Percentiles rank a stretch among this genome's conserved stretches.
Conservation (phyloP, 73 alveolate genomes). For the Stentor coeruleus region DNA sequence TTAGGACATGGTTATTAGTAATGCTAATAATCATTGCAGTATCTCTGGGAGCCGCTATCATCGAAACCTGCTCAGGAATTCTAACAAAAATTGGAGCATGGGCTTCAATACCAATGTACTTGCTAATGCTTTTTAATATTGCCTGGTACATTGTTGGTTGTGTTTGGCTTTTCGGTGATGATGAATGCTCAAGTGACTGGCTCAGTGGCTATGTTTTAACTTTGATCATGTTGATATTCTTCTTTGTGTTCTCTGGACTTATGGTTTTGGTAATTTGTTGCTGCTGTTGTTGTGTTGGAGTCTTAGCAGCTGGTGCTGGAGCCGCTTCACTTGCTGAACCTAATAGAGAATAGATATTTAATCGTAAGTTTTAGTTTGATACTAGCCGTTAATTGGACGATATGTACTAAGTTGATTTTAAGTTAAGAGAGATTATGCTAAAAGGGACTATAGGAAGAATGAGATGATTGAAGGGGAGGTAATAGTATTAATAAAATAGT, state of each 20-base stretch:
- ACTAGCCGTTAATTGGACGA: no score
- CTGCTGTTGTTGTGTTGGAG: background rate
- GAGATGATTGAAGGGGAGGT: background rate
- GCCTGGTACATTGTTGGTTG: background rate
- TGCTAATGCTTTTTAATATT: no score
- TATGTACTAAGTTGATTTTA: background rate
- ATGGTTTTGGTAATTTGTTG: background rate
- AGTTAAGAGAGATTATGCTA: background rate
- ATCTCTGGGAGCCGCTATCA: no score
- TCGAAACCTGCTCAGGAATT: no score
- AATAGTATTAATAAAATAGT: no score
- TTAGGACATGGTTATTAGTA: background rate
- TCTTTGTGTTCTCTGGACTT: background rate
- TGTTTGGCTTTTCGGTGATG: constrained; percentile 8
- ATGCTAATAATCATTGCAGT: no score
- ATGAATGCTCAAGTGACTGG: background rate
- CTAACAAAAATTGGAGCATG: background rate
- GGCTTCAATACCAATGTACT: background rate
- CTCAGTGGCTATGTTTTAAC: background rate
- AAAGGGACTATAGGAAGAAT: background rate
- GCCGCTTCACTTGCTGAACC: background rate
- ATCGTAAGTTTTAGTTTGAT: no score
- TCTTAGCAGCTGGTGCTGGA: background rate
- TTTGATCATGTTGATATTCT: background rate
- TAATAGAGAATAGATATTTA: no score